Base-by-base conservation (phyloP, 2,329 filamentous ascomycete species). In the Coniochaeta ligniaria region DNA sequence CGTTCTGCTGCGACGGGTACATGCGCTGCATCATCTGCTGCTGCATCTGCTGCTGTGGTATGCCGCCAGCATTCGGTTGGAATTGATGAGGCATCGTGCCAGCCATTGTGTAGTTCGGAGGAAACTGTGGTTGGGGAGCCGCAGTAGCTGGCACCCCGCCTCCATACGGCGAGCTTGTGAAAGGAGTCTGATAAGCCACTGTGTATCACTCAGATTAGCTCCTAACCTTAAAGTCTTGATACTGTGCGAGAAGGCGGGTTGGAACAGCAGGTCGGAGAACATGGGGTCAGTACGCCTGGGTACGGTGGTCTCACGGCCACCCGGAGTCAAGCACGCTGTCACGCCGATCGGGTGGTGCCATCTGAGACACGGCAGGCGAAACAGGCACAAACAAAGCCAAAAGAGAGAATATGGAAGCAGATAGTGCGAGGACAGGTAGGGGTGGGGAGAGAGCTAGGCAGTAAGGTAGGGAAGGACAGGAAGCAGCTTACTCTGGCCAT, bases 131-230 rank as follows among this genome's bases (percentile, higher is more conserved):
- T 65, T 83, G 83, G 9, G 78, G 78, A 50, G 74, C 75, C 64
- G 77, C 76, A 41, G 81, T 75, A 57, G 77, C 75, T 22, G 80
- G 76, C 68, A 83, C 74, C 65, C 79, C 77, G 66, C 80, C 73
- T 63, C 81, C 82, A 68, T 86, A 87, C 6, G 83, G 80, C 38
- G 81, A 80, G 67, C 75, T 78, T 26, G 82, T 79, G 65, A 83
- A 87, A 59, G 84, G 83, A 45, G 83, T 75, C 64, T 84, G 85
- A 64, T 81, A 85, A 66, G 81, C 72, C 78, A 85, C 83, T 84
- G 70, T 61, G 22, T 45, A 59, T 24, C 33, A 45, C 16, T 63
- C 62, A 57, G 54, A 58, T 60, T 57, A 60, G 36, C 38, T 41
- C 41, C 20, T 28, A 38, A 38, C 17, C 17, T 38, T 31, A 52